Base-by-base conservation (phyloP, 2,329 filamentous ascomycete genomes). In the Furcasterigmium sp. region DNA sequence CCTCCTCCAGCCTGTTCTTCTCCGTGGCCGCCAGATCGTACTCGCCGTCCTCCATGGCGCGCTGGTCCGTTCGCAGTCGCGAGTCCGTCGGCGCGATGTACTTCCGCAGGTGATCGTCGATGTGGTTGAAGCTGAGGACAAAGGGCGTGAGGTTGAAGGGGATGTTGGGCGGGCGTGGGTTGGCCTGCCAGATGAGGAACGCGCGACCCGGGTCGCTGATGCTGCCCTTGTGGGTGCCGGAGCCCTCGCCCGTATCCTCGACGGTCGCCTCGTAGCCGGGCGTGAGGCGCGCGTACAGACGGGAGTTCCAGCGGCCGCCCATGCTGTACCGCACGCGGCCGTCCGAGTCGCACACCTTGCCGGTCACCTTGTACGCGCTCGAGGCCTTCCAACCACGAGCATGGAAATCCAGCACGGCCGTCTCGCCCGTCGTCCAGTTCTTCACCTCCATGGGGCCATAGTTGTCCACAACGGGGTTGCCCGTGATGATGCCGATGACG, bases 91-190 rank as follows among this genome's bases (percentile, higher is more conserved):
- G 93, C 29, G 93, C 87, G 14, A 98, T 69, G 67, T 85, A 81
- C 5, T 84, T 79, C 41, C 69, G 72, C 15, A 98, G 74, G n/a
- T 78, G 72, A n/a, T 95, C 87, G 42, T 91, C 85, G 39, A 96
- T 75, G 52, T 91, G 88, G 65, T 98, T 98, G 51, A 98, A 84
- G 0, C 91, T 95, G 46, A 98, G 76, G 13, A 91, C 93, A 59
- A 98, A 97, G 0, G 93, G 91, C 0, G 93, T 98, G 46, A 98
- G 75, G 65, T 97, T 98, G 75, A 98, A 98, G 0, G 93, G 93
- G 44, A 96, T 91, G 25, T 86, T 87, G 11, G 78, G 70, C 1
- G 93, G 90, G 8, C 91, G 81, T 28, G 77, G 67, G 62, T 96
- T 84, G 20, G 87, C 87, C 70, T 97, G 83, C 93, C 93, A 98